phyloP scores from a whole-genome alignment of 2,329 filamentous ascomycete species.

The Dissoconium aciculare region DNA sequence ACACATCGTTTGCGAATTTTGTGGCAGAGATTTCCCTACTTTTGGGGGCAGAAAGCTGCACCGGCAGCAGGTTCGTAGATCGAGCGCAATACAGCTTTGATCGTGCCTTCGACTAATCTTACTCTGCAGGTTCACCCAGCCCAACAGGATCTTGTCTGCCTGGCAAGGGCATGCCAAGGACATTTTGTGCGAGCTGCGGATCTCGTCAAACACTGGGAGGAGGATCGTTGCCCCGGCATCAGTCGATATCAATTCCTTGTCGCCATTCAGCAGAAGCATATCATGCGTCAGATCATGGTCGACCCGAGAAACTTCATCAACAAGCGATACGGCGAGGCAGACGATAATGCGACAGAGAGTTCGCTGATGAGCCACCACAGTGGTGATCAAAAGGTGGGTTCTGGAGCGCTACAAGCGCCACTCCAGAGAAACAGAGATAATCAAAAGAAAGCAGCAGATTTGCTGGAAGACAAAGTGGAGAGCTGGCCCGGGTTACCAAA shows the following conservation, averaged over 20 bases:
- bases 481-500: too few relatives aligned
- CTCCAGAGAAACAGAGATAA: conserved; percentile 1
- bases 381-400: too few relatives aligned
- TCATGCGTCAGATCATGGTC: conserved; percentile 27
- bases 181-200: conserved; percentile 35
- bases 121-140: conserved; percentile 26
- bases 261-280: conserved; percentile 37
- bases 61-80: conserved; percentile 35
- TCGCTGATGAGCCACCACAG: too few relatives aligned
- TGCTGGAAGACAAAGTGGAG: too few relatives aligned
- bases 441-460: conserved; percentile 4
- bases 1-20: conserved; percentile 42
- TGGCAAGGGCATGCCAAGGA: conserved; percentile 34
- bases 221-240: conserved; percentile 35
- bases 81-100: neutral
- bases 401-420: neutral
- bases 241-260: conserved; percentile 29
- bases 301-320: conserved; percentile 14
- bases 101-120: conserved; percentile 2
- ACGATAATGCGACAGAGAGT: neutral
- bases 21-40: conserved; percentile 41
- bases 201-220: conserved; percentile 41
- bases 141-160: conserved; percentile 37
- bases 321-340: conserved; percentile 7
- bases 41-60: conserved; percentile 38